Evolutionary conservation across 2,329 filamentous ascomycete genomes (phyloP), one percentile per base, ranked within the genome.

Genomic region (Hypoxylon sp.): DNA sequence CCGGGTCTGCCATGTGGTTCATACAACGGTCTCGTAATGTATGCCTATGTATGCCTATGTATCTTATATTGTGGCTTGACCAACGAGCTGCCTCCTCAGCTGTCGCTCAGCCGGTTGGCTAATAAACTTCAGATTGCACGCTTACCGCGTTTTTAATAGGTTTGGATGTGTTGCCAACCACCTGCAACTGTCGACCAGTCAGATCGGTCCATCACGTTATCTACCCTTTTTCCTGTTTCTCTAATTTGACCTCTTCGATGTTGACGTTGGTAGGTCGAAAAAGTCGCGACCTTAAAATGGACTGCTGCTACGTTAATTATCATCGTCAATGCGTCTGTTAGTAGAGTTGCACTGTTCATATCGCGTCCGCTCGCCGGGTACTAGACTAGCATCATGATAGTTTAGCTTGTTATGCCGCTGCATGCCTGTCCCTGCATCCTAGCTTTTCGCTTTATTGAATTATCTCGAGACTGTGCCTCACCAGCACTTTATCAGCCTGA

Each of bases 21-120:
- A 54, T 57, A 57, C 56, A 59, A 59, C 56, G 56, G 56, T 57
- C 43, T 36, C n/a, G n/a, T n/a, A n/a, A n/a, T n/a, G n/a, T n/a
- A n/a, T n/a, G n/a, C n/a, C n/a, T n/a, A n/a, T n/a, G n/a, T n/a
- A n/a, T n/a, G n/a, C n/a, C n/a, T n/a, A n/a, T n/a, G n/a, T n/a
- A n/a, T n/a, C 21, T 49, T 59, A 57, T 59, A 59, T 59, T 59
- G 56, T 59, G 56, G 56, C 56, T 59, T 53, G 34, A 47, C 31
- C 30, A 50, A 50, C 35, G 26, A 46, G 48, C 42, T 11, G 21
- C 34, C 23, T 41, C 53, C 17, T 42, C 37, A 48, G 41, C 15
- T 21, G 16, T 48, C 45, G 37, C 23, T 48, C 42, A 41, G 46
- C 37, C 43, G 50, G 51, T 49, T 45, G 26, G 41, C 48, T 54